These are phyloP conservation scores for Colletotrichum sp. DNA, from an alignment of 2,329 filamentous ascomycete species.

Conservation along the genomic window DNA sequence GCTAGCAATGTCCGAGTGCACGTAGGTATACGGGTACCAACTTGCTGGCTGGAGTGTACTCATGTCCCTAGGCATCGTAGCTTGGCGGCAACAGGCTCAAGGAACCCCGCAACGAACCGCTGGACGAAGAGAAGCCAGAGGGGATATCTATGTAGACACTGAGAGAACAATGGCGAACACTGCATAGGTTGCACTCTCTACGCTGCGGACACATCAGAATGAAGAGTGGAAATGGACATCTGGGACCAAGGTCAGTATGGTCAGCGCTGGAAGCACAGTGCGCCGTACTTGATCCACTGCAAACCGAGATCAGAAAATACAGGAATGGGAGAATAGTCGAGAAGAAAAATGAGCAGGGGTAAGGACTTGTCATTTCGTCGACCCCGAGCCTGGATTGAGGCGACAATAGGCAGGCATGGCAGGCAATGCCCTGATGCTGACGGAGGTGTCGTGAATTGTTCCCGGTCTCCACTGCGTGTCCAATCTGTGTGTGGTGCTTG, in stretches of 20 bases:
- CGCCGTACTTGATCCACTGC: neutral
- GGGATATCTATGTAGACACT: neutral
- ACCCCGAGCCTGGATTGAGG: neutral
- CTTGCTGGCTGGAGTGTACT: neutral
- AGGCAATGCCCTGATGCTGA: neutral
- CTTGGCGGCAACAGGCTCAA: neutral
- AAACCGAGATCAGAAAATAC: neutral
- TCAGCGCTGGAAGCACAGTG: neutral
- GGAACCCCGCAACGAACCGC: neutral
- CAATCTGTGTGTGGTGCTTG: neutral
- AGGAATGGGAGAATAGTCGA: constrained; percentile 7
- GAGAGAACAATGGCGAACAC: neutral
- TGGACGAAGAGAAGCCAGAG: neutral
- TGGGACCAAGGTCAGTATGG: neutral
- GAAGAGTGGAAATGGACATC: neutral
- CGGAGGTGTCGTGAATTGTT: neutral
- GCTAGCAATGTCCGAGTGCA: neutral
- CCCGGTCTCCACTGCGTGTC: neutral
- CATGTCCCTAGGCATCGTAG: neutral
- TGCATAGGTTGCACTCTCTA: neutral
- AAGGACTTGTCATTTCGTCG: constrained; percentile 1
- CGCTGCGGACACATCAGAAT: neutral
- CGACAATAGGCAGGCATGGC: neutral
- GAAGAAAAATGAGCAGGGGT: constrained; percentile 2
- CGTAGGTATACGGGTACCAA: neutral